phyloP scores from a whole-genome alignment of 164 flowering plant genomes.

The Warburgia ugandensis region DNA sequence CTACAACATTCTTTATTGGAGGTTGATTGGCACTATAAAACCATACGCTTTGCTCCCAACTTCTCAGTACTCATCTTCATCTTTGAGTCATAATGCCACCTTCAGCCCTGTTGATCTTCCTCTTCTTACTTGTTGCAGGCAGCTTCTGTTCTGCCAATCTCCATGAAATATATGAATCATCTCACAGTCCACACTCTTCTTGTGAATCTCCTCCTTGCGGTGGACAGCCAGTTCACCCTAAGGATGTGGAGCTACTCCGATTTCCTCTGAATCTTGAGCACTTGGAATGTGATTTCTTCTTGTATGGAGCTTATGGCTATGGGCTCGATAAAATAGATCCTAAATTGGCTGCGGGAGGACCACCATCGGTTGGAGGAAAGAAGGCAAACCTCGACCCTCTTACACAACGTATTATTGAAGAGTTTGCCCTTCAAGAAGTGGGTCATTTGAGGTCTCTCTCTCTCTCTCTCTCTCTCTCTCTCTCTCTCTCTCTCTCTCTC shows the following conservation, averaged over 20 bases:
- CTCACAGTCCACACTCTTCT: too few relatives aligned
- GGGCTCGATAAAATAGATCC: constrained; percentile 41
- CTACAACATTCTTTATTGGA: too few relatives aligned
- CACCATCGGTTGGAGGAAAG: constrained; percentile 38
- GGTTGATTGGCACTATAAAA: too few relatives aligned
- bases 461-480: background rate
- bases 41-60: too few relatives aligned
- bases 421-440: constrained; percentile 42
- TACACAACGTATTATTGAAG: constrained; percentile 19
- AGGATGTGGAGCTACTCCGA: constrained; percentile 27
- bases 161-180: too few relatives aligned
- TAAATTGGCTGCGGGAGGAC: constrained; percentile 29
- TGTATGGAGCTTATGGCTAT: constrained; percentile 32
- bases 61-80: too few relatives aligned
- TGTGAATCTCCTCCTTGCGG: background rate
- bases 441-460: constrained; percentile 43
- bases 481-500: background rate
- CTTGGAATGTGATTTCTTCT: constrained; percentile 41
- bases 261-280: constrained; percentile 44
- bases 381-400: constrained; percentile 38
- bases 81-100: too few relatives aligned
- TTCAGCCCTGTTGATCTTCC: too few relatives aligned
- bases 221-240: constrained; percentile 4
- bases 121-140: too few relatives aligned
- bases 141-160: too few relatives aligned